phyloP scores from a whole-genome alignment of 2,329 filamentous ascomycete species.

The Aspergillus floridensis region DNA sequence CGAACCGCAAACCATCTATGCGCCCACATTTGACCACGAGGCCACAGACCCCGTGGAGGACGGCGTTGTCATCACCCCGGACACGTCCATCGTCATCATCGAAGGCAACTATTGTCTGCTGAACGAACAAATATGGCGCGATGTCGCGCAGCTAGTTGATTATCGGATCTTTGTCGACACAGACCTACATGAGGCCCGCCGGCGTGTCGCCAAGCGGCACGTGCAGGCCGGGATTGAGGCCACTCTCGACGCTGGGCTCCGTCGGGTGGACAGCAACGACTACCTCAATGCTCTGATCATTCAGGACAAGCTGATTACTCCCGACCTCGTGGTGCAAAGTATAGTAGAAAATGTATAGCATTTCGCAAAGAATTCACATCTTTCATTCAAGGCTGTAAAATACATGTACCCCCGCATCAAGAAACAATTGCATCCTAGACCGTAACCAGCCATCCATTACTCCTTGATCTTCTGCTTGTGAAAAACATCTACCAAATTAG shows the following conservation, averaged over 20 bases:
- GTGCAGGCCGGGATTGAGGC: constrained; percentile 43
- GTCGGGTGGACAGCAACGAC: constrained; percentile 42
- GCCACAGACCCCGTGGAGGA: constrained; percentile 35
- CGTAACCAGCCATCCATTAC: constrained; percentile 20
- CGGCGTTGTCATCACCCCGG: constrained; percentile 25
- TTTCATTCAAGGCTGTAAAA: background rate
- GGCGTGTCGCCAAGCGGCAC: constrained; percentile 42
- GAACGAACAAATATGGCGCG: constrained; percentile 10
- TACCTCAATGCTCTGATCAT: constrained; percentile 35
- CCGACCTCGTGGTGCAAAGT: constrained; percentile 30
- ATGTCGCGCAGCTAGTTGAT: constrained; percentile 37
- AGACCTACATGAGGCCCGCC: constrained; percentile 35
- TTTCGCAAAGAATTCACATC: background rate
- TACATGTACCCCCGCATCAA: background rate
- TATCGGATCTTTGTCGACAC: constrained; percentile 45
- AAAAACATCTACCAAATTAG: constrained; percentile 39
- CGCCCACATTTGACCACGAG: constrained; percentile 38
- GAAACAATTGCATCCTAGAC: background rate
- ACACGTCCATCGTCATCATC: constrained; percentile 22
- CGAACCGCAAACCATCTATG: constrained; percentile 19
- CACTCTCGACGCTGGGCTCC: constrained; percentile 34
- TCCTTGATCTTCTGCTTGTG: constrained; percentile 49
- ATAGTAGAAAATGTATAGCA: background rate
- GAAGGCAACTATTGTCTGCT: constrained; percentile 31
- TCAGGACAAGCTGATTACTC: constrained; percentile 23